A percentile compares a stretch with the other conserved stretches of the same genome.
Conservation (phyloP, 352 stramenopile genomes). For the Thalassiosira livingstoniorum region DNA sequence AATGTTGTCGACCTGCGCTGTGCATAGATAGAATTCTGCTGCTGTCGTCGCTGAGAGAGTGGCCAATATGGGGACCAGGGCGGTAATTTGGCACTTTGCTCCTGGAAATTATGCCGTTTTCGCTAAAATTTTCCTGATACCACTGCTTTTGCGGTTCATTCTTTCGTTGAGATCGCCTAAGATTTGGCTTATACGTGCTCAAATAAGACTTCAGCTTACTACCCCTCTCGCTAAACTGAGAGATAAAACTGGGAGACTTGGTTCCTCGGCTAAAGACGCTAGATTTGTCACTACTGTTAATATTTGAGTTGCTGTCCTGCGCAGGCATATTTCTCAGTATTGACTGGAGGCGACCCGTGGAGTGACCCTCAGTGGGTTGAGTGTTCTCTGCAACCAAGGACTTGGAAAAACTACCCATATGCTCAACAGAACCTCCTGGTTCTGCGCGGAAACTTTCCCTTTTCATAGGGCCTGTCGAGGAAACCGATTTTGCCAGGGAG, state of each 20-base stretch:
- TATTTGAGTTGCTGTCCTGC: not conserved
- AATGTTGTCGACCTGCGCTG: not conserved
- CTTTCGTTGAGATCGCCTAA: not conserved
- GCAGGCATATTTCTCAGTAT: not conserved
- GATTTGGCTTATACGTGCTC: not conserved
- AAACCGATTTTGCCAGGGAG: too few species aligned
- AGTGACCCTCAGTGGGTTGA: too few species aligned
- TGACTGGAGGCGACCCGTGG: not conserved
- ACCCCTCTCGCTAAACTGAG: not conserved
- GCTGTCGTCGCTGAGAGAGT: too few species aligned
- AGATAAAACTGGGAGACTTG: not conserved
- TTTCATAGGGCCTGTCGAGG: too few species aligned
- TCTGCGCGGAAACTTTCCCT: too few species aligned
- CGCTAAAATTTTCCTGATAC: not conserved
- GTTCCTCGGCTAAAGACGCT: not conserved
- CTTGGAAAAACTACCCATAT: too few species aligned
- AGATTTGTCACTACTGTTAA: not conserved
- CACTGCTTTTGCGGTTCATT: not conserved
- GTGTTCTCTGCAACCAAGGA: too few species aligned
- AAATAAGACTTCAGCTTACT: constrained; percentile 2
- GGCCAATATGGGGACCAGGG: not conserved
- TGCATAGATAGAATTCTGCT: not conserved
- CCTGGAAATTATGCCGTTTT: not conserved
- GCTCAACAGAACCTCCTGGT: too few species aligned
- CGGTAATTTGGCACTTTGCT: not conserved